A percentile compares a stretch with the other conserved stretches of the same genome.
Conservation (phyloP, 495 filamentous ascomycete genomes). For the Penicillium verhagenii region DNA sequence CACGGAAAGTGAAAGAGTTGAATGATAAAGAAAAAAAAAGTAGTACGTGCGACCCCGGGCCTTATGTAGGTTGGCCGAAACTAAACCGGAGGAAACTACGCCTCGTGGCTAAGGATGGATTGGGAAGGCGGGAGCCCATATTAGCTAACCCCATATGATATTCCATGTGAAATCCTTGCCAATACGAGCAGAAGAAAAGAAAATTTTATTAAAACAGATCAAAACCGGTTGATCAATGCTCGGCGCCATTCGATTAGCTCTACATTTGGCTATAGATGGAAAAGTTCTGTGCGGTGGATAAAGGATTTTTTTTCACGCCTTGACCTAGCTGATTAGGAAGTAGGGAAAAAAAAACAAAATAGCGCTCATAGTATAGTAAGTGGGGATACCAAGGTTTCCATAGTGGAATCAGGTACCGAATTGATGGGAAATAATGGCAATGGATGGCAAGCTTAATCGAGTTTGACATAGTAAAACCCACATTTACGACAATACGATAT, state of each 20-base stretch:
- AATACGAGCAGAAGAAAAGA: not conserved
- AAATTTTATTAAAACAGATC: not conserved
- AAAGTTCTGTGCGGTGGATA: not conserved
- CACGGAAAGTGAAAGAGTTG: not conserved
- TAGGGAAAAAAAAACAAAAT: not conserved
- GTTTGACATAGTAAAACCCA: too few relatives aligned
- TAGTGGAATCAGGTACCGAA: not conserved
- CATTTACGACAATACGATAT: conserved; percentile 12
- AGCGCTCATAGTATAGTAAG: not conserved
- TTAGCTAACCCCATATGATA: not conserved
- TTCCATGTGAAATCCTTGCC: too few relatives aligned
- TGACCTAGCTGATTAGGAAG: too few relatives aligned
- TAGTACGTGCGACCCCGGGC: not conserved
- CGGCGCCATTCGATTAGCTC: conserved; percentile 18
- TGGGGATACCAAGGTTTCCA: too few relatives aligned
- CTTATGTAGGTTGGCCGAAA: conserved; percentile 13
- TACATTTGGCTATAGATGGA: too few relatives aligned
- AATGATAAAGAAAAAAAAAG: not conserved
- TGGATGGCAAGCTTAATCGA: too few relatives aligned
- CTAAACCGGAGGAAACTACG: not conserved
- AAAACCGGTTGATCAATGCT: conserved; percentile 1
- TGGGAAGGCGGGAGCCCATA: conserved; percentile 6
- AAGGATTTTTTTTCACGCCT: not conserved
- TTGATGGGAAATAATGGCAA: too few relatives aligned
- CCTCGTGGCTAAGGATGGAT: conserved; percentile 7